Conservation (phyloP, 2,329 filamentous ascomycete species). For the Paraconiothyrium brasiliense region DNA sequence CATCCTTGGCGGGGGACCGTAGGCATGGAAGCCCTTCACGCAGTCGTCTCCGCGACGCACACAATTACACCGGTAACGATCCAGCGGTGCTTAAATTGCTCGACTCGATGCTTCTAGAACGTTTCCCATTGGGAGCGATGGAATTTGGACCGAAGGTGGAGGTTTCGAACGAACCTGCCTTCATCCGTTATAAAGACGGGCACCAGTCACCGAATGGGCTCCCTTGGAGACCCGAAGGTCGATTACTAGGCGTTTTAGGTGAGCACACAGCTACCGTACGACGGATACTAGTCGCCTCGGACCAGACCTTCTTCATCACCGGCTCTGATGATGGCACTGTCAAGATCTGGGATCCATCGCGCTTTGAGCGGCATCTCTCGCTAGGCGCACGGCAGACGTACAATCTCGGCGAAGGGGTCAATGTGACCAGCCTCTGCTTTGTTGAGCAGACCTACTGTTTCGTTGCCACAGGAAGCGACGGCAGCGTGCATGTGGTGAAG, state of each 20-base stretch:
- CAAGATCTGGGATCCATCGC: conserved; percentile 90
- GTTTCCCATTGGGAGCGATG: conserved; percentile 67
- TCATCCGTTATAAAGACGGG: conserved; percentile 64
- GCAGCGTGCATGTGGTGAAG: conserved; percentile 82
- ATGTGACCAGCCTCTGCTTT: conserved; percentile 85
- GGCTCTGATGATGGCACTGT: conserved; percentile 90
- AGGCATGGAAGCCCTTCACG: conserved; percentile 44
- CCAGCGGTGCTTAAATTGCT: conserved; percentile 71
- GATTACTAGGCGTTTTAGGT: conserved; percentile 84
- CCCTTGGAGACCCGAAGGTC: conserved; percentile 84
- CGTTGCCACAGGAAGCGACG: conserved; percentile 87
- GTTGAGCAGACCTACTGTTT: conserved; percentile 95
- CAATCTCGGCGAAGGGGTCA: conserved; percentile 74
- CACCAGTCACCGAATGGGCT: conserved; percentile 60
- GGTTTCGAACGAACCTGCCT: conserved; percentile 65
- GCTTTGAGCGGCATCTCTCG: conserved; percentile 89
- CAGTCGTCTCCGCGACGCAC: conserved; percentile 68
- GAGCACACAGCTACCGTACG: conserved; percentile 88
- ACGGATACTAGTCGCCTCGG: conserved; percentile 81
- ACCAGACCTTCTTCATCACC: conserved; percentile 94
- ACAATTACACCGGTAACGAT: conserved; percentile 85
- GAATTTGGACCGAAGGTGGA: conserved; percentile 83
- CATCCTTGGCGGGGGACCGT: conserved; percentile 43
- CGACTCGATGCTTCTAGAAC: conserved; percentile 81
- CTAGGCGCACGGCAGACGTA: conserved; percentile 89